phyloP scores from a whole-genome alignment of 192 early-diverging fungal species.

The Backusella luteola region DNA sequence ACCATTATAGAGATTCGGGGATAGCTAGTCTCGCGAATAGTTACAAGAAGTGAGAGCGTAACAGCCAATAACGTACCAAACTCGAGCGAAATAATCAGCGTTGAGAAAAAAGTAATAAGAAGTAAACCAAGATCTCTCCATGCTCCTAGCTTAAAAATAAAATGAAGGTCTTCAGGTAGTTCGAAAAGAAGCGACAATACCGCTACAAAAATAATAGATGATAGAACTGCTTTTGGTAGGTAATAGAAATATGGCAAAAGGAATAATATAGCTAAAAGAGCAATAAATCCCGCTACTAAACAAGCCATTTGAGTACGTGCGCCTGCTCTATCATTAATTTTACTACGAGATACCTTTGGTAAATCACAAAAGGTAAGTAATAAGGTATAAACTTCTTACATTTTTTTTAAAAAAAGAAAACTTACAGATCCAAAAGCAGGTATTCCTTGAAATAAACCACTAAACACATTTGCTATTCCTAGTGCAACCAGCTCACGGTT shows the following conservation, averaged over 20 bases:
- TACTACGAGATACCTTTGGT: conserved; percentile 74
- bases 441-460: conserved; percentile 66
- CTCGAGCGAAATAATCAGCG: conserved; percentile 85
- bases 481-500: conserved; percentile 94
- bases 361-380: not conserved
- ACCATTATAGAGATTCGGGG: conserved; percentile 75
- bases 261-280: conserved; percentile 75
- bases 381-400: not conserved
- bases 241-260: conserved; percentile 64
- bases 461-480: conserved; percentile 81
- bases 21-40: conserved; percentile 87
- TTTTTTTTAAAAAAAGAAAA: not conserved
- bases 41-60: conserved; percentile 79
- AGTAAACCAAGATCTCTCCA: conserved; percentile 84
- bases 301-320: conserved; percentile 87
- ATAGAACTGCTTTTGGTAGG: conserved; percentile 35
- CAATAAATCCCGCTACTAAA: conserved; percentile 72
- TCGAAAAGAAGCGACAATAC: conserved; percentile 75
- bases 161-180: conserved; percentile 71
- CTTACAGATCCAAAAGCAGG: conserved; percentile 40
- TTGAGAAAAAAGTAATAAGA: conserved; percentile 82
- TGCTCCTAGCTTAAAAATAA: conserved; percentile 74
- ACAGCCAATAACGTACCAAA: conserved; percentile 90
- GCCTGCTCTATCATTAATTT: conserved; percentile 87
- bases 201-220: conserved; percentile 80